Evolutionary conservation across 2,329 filamentous ascomycete species (phyloP), one percentile per base, ranked within the genome.

Genomic region (Arthroderma sp.): DNA sequence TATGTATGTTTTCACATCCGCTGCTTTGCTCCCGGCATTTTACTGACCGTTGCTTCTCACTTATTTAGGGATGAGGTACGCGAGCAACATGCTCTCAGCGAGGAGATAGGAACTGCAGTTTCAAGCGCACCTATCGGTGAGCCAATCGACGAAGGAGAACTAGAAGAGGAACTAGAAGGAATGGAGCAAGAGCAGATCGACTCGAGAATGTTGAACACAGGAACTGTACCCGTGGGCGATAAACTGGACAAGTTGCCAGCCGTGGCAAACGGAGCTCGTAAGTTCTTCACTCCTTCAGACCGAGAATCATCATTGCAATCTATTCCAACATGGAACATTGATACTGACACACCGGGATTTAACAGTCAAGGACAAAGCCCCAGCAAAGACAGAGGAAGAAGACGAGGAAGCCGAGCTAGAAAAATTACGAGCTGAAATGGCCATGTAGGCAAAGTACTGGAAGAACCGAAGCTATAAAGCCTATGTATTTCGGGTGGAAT

Each of bases 341-440:
- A 29, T 28, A 27, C 33, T 43, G 31, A 37, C 10, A 36, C 28
- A 9, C 34, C 10, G 29, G 29, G 36, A 11, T 34, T 36, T 36
- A 49, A 49, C 53, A 70, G 66, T 65, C 53, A 67, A 65, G 61
- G 64, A 65, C 50, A 70, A 70, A 57, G 55, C 65, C 49, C 61
- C 68, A 64, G 69, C 52, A 66, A 68, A 53, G 59, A 61, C 49
- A 62, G 80, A 83, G 60, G 86, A 94, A 63, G 88, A 95, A 63
- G 89, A 96, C 73, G 91, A 96, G 61, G 89, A 96, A 65, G 89
- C 82, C 57, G 89, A 96, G 69, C 72, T 96, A 59, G 78, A 83
- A 65, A 95, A 91, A 68, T 67, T 98, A 55, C 87, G 94, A 63
- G 88, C 86, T 32, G 89, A 95, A 67, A 96, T 96, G 89, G 88